Conservation (phyloP, 164 flowering plant genomes). For the Chimonanthus salicifolius region DNA sequence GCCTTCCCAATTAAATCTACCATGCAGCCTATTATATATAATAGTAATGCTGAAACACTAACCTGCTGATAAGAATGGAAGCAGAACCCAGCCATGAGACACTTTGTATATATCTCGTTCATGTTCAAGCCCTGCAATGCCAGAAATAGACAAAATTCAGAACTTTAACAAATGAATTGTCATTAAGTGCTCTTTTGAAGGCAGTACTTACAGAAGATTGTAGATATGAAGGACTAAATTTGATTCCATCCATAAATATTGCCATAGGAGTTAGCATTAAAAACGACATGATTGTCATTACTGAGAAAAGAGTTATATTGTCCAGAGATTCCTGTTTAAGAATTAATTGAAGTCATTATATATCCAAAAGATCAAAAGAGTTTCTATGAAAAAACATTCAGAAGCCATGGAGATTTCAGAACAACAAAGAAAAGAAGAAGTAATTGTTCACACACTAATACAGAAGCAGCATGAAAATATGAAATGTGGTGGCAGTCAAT, state of each 20-base stretch:
- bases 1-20: too few relatives aligned
- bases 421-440: neutral
- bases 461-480: too few relatives aligned
- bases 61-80: conserved; percentile 99
- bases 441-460: too few relatives aligned
- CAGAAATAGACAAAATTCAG: neutral
- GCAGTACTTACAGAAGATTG: conserved; percentile 51
- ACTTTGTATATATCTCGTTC: conserved; percentile 43
- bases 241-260: conserved; percentile 60
- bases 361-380: neutral
- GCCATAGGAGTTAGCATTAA: conserved; percentile 50
- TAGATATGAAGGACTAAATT: conserved; percentile 58
- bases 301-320: conserved; percentile 67
- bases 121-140: conserved; percentile 63
- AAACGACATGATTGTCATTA: conserved; percentile 67
- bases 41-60: conserved; percentile 1
- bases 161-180: neutral
- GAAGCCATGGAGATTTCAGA: neutral
- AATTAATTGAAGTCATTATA: conserved; percentile 3
- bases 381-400: neutral
- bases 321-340: conserved; percentile 75
- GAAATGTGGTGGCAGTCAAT: too few relatives aligned
- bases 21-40: too few relatives aligned
- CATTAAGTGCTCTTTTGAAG: neutral
- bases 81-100: conserved; percentile 81